Base-by-base conservation (phyloP, 2,329 filamentous ascomycete species). In the Neopestalotiopsis clavispora region DNA sequence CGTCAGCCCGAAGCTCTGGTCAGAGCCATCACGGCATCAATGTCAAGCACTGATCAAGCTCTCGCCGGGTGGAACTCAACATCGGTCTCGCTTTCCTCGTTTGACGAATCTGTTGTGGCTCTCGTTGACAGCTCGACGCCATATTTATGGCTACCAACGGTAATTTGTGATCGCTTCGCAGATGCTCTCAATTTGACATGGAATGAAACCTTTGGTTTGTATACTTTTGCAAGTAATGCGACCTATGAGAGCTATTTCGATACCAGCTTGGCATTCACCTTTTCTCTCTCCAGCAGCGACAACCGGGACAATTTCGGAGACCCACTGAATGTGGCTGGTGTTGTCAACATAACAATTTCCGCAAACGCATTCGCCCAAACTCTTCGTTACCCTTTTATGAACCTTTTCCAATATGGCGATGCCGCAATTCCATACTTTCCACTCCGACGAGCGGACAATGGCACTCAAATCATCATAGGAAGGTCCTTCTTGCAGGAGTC, bases 401-500 rank as follows among this genome's bases (percentile, higher is more conserved):
- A 82, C 64, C 77, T 79, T 23, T 84, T 86, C 71, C 72, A 78
- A 61, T 86, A 83, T 68, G 82, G 80, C 42, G 80, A 84, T 6
- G 78, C 82, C 9, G 80, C 80, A 45, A 76, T 86, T 10, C 86
- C 84, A 12, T 94, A 93, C 75, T 93, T 94, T 69, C 90, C 91
- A 3, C 82, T 94, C 65, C 85, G 88, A 73, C 86, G 86, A 69
- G 82, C 87, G 12, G 75, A 84, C 23, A 83, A 86, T 68, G 83
- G 84, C 45, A 82, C 82, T 14, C 84, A 89, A 71, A 86, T 88
- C 76, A 86, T 91, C 13, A 84, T 94, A 45, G 92, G 92, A 7
- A 85, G 91, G 42, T 86, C 88, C 0, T 93, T 94, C 72, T 80
- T 94, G 67, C 92, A 94, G 75, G 91, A 94, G 78, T 86, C 91